A percentile compares a stretch with the other conserved stretches of the same genome.
Evolutionary conservation across 2,329 filamentous ascomycete species (phyloP).

Genomic region (Aspergillus fructus): DNA sequence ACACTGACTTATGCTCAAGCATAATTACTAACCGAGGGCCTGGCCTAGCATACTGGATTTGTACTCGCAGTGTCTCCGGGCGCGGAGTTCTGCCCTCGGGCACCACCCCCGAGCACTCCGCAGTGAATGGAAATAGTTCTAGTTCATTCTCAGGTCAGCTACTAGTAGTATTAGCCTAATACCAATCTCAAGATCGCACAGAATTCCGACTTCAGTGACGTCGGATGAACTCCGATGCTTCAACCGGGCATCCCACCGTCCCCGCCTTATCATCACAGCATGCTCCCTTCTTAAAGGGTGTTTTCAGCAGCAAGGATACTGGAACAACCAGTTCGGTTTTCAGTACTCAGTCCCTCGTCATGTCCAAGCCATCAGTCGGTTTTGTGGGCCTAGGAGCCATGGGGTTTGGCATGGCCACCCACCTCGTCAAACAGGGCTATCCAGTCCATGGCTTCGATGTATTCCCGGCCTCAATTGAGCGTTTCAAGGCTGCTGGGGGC

Average conservation of each 20-base stretch:
- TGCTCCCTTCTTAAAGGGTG: background rate
- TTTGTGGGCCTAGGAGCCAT: constrained; percentile 78
- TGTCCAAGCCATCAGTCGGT: constrained; percentile 54
- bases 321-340: background rate
- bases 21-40: too few species aligned
- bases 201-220: background rate
- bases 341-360: constrained; percentile 19
- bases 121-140: too few species aligned
- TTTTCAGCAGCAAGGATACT: background rate
- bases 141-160: too few species aligned
- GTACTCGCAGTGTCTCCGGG: too few species aligned
- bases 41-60: too few species aligned
- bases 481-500: constrained; percentile 64
- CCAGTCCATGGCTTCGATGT: constrained; percentile 70
- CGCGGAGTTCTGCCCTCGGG: too few species aligned
- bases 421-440: constrained; percentile 68
- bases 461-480: constrained; percentile 64
- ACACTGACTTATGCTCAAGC: too few species aligned
- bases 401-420: constrained; percentile 78
- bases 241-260: background rate
- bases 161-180: too few species aligned
- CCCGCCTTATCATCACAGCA: background rate
- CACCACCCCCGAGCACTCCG: too few species aligned
- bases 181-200: background rate
- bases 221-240: constrained; percentile 8